Conservation (phyloP, 2,329 filamentous ascomycete genomes). For the Pyrenophora seminiperda region DNA sequence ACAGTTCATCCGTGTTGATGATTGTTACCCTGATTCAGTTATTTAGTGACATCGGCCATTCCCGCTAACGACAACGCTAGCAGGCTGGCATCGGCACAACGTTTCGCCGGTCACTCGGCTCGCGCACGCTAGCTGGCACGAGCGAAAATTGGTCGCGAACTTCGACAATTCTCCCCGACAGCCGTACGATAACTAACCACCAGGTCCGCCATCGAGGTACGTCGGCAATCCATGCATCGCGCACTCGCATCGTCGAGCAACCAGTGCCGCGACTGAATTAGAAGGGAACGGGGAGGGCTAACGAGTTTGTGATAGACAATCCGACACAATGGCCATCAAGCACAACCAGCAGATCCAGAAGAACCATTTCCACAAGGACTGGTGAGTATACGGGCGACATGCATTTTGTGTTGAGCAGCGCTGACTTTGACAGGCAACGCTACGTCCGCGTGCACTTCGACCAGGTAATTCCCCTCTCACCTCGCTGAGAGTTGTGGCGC, state of each 20-base stretch:
- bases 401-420: constrained; percentile 1
- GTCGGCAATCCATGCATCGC: constrained; percentile 8
- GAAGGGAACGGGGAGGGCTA: neutral
- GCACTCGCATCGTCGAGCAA: constrained; percentile 12
- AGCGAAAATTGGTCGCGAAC: constrained; percentile 17
- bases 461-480: constrained; percentile 77
- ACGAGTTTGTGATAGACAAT: constrained; percentile 23
- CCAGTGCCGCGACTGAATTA: neutral
- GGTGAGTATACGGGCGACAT: constrained; percentile 26
- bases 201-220: constrained; percentile 41
- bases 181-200: constrained; percentile 39
- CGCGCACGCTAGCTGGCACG: constrained; percentile 25
- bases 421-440: constrained; percentile 72
- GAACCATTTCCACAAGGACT: constrained; percentile 77
- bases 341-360: constrained; percentile 98
- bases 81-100: constrained; percentile 22
- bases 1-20: no score
- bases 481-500: constrained; percentile 58
- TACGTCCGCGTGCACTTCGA: constrained; percentile 99
- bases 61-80: neutral
- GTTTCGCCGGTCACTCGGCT: constrained; percentile 19
- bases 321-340: constrained; percentile 79
- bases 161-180: constrained; percentile 21
- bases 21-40: no score
- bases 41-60: neutral